These are phyloP conservation scores for Auriscalpium vulgare DNA, from an alignment of 768 basidiomycete species.

Conservation along the genomic window DNA sequence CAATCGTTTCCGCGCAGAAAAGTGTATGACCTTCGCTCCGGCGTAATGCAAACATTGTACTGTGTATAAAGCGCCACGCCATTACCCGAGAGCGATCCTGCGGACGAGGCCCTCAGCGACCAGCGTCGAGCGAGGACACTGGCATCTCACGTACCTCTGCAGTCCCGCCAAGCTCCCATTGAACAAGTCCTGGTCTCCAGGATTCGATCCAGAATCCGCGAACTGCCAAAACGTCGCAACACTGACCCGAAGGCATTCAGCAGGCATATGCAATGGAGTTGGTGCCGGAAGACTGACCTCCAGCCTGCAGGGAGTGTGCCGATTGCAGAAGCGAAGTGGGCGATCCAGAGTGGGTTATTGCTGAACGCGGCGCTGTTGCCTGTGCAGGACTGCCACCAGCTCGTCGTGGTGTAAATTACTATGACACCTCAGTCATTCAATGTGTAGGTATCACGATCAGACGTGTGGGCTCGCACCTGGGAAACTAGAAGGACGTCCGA, in stretches of 20 bases:
- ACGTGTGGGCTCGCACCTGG: conserved; percentile 25
- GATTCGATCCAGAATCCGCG: conserved; percentile 44
- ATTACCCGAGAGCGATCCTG: too few relatives aligned
- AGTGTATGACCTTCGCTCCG: too few relatives aligned
- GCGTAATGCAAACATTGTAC: too few relatives aligned
- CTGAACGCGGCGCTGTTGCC: conserved; percentile 47
- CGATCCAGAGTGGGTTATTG: conserved; percentile 54
- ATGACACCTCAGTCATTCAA: neutral
- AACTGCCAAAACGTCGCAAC: conserved; percentile 57
- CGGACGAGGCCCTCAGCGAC: too few relatives aligned
- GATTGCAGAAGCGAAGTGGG: conserved; percentile 39
- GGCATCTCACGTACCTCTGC: conserved; percentile 22
- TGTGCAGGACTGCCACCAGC: conserved; percentile 66
- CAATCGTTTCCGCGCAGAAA: too few relatives aligned
- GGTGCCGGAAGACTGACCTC: conserved; percentile 25
- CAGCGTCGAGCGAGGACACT: too few relatives aligned
- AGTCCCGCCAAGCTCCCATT: conserved; percentile 43
- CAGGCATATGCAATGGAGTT: too few relatives aligned
- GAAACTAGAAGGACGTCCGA: conserved; percentile 23
- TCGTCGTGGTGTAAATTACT: conserved; percentile 58
- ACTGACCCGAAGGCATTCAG: conserved; percentile 16
- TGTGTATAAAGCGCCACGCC: too few relatives aligned
- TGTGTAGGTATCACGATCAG: neutral
- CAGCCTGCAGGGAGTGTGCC: conserved; percentile 56
- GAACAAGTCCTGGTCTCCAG: conserved; percentile 51